Conservation (phyloP, 2,329 filamentous ascomycete species). For the Aspergillus ochraceoroseus region DNA sequence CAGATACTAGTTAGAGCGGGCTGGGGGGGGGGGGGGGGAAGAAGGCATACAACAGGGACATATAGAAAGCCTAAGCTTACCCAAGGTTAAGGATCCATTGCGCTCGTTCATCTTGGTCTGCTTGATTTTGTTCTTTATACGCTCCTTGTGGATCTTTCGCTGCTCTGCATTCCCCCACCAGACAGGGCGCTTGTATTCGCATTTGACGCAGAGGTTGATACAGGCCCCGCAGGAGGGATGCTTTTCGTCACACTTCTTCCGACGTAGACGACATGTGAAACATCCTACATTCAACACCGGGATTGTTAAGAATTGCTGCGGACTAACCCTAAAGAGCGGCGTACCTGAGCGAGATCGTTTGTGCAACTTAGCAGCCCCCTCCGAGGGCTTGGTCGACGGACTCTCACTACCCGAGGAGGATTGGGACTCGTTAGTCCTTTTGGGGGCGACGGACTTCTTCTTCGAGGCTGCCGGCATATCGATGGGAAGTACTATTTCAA, state of each 20-base stretch:
- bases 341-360: constrained; percentile 89
- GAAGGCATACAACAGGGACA: too few species aligned
- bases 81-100: constrained; percentile 50
- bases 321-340: constrained; percentile 42
- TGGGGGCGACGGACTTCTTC: constrained; percentile 17
- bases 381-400: constrained; percentile 43
- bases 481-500: background rate
- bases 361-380: constrained; percentile 80
- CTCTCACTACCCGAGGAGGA: constrained; percentile 45
- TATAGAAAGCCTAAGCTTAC: constrained; percentile 22
- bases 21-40: background rate
- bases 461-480: constrained; percentile 21
- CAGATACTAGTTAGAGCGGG: constrained; percentile 10
- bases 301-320: too few species aligned
- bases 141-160: constrained; percentile 80
- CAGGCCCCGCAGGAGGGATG: constrained; percentile 62
- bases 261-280: constrained; percentile 62
- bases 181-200: constrained; percentile 92
- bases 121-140: constrained; percentile 97
- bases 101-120: constrained; percentile 92
- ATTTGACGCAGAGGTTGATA: constrained; percentile 70
- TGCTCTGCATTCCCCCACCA: constrained; percentile 97
- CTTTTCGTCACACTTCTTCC: constrained; percentile 66
- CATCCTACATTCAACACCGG: constrained; percentile 49
- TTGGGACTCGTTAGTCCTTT: constrained; percentile 22